These are phyloP conservation scores for Lactifluus rugatus DNA, from an alignment of 768 basidiomycete genomes.

Conservation along the genomic window DNA sequence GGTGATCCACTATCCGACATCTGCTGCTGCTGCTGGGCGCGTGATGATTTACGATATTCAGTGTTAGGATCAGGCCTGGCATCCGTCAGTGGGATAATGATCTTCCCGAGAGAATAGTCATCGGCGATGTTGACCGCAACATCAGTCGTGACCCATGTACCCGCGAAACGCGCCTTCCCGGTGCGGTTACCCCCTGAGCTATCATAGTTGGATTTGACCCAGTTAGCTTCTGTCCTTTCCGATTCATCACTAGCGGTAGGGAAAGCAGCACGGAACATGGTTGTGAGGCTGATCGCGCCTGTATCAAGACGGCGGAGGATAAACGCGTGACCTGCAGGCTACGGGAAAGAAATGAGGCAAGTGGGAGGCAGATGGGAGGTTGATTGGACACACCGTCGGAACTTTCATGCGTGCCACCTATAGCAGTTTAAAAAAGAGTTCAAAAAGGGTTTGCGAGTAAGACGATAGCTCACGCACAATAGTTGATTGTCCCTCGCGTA, in stretches of 20 bases:
- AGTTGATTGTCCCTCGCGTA: slow-evolving; percentile 79
- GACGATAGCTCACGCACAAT: slow-evolving; percentile 42
- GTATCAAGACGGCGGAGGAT: slow-evolving; percentile 92
- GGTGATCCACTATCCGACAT: slow-evolving; percentile 18
- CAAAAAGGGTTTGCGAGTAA: slow-evolving; percentile 1
- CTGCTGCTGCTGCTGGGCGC: slow-evolving; percentile 29
- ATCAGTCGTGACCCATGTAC: slow-evolving; percentile 70
- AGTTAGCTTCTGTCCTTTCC: slow-evolving; percentile 71
- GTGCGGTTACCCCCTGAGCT: slow-evolving; percentile 57
- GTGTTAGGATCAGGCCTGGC: slow-evolving; percentile 70
- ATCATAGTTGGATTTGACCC: slow-evolving; percentile 76
- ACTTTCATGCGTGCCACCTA: slow-evolving; percentile 88
- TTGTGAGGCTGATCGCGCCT: slow-evolving; percentile 82
- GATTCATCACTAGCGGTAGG: slow-evolving; percentile 67
- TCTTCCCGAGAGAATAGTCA: slow-evolving; percentile 49
- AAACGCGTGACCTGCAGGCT: slow-evolving; percentile 81
- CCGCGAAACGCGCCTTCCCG: slow-evolving; percentile 69
- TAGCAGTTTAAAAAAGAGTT: slow-evolving; percentile 8
- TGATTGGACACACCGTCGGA: slow-evolving; percentile 42
- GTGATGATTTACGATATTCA: slow-evolving; percentile 66
- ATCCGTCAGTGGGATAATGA: slow-evolving; percentile 56
- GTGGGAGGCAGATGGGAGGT: slow-evolving; percentile 10
- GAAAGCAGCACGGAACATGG: slow-evolving; percentile 95
- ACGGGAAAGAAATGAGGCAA: slow-evolving; percentile 20
- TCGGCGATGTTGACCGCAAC: slow-evolving; percentile 61